Evolutionary conservation across 164 flowering plant genomes (phyloP).

Genomic region (Sextonia rubra): DNA sequence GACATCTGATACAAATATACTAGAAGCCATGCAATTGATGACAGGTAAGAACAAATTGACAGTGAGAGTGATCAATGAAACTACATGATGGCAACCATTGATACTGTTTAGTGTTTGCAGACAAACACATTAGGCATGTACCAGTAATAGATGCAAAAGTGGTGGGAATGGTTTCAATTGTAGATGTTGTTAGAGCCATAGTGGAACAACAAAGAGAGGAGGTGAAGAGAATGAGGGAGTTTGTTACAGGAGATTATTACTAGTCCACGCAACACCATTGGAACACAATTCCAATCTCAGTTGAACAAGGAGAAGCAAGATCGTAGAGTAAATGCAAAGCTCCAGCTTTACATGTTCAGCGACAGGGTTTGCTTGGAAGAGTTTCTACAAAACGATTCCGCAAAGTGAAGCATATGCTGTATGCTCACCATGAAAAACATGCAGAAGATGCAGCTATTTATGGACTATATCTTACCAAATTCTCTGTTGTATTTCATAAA

Average conservation of each 20-base stretch:
- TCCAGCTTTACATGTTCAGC: too few relatives aligned
- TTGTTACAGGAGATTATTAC: constrained; percentile 76
- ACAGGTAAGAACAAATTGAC: constrained; percentile 38
- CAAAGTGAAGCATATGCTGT: too few relatives aligned
- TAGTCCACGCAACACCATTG: constrained; percentile 19
- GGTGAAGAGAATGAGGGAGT: constrained; percentile 57
- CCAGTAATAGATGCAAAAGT: constrained; percentile 82
- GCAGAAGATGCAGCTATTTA: too few relatives aligned
- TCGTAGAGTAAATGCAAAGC: too few relatives aligned
- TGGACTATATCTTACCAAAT: too few relatives aligned
- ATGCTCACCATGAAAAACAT: too few relatives aligned
- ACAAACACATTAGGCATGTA: constrained; percentile 68
- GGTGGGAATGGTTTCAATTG: constrained; percentile 87
- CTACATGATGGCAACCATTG: not conserved
- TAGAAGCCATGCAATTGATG: constrained; percentile 89
- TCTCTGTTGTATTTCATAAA: too few relatives aligned
- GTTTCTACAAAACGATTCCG: too few relatives aligned
- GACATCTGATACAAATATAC: constrained; percentile 66
- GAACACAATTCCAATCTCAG: too few relatives aligned
- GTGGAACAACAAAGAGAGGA: constrained; percentile 76
- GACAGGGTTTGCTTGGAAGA: too few relatives aligned
- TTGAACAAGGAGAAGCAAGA: too few relatives aligned
- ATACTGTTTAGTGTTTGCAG: constrained; percentile 31
- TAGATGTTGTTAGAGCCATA: constrained; percentile 70
- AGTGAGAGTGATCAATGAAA: not conserved